Evolutionary conservation across 1,284 basidiomycete species (phyloP).

Genomic region (Calocybe gambosa): DNA sequence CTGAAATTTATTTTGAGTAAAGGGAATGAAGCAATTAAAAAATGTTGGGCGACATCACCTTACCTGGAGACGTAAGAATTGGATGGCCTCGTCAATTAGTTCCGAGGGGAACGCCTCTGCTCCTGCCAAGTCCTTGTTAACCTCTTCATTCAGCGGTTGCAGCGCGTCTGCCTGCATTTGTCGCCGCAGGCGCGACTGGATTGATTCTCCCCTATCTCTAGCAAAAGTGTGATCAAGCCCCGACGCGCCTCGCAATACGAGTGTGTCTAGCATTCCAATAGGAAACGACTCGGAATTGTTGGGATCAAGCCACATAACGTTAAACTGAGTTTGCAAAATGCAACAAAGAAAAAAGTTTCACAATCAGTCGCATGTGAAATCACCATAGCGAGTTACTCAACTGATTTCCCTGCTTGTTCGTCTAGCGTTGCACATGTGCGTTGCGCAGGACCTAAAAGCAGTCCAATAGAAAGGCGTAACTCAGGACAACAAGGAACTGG

Average conservation of each 20-base stretch:
- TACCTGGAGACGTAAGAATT: constrained; percentile 66
- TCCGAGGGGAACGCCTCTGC: constrained; percentile 41
- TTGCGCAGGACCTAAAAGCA: constrained; percentile 45
- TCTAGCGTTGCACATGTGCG: constrained; percentile 68
- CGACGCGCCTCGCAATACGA: constrained; percentile 35
- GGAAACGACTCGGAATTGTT: constrained; percentile 60
- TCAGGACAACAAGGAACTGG: neutral
- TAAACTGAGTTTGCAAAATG: constrained; percentile 47
- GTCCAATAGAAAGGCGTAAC: constrained; percentile 2
- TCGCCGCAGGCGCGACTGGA: constrained; percentile 48
- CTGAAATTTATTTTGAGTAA: constrained; percentile 31
- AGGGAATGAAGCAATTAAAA: constrained; percentile 4
- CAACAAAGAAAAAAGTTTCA: neutral
- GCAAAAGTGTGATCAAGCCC: constrained; percentile 22
- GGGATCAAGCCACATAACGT: constrained; percentile 71
- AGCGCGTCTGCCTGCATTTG: constrained; percentile 70
- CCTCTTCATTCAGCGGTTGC: constrained; percentile 37
- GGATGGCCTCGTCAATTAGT: constrained; percentile 55
- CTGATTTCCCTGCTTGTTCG: constrained; percentile 60
- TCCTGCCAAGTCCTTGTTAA: constrained; percentile 21
- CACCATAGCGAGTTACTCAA: constrained; percentile 26
- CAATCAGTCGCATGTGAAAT: neutral
- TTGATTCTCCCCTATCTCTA: constrained; percentile 21
- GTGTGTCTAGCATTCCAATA: constrained; percentile 50
- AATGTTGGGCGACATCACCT: constrained; percentile 19